A percentile compares a stretch with the other conserved stretches of the same genome.
These are phyloP conservation scores for Backusella tuberculispora DNA, from an alignment of 192 early-diverging fungal species.

Conservation along the genomic window DNA sequence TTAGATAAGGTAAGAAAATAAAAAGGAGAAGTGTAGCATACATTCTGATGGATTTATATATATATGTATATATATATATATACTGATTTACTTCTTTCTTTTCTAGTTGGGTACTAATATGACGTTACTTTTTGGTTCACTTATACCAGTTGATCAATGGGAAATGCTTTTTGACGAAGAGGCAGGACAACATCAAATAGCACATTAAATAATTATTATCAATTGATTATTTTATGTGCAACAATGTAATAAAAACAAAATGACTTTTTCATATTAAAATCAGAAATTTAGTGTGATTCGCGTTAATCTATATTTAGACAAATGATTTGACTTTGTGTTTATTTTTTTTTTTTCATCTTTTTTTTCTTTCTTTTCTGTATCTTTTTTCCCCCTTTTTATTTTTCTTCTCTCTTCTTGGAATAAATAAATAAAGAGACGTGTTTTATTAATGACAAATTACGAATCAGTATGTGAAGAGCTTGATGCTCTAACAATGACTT, in stretches of 20 bases:
- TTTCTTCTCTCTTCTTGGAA: not conserved
- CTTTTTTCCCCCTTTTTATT: not conserved
- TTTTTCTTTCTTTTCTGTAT: not conserved
- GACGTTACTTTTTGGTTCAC: slow-evolving; percentile 39
- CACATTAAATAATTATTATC: too few species aligned
- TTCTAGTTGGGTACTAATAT: slow-evolving; percentile 39
- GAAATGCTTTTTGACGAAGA: slow-evolving; percentile 35
- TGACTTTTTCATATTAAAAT: too few species aligned
- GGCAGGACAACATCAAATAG: not conserved
- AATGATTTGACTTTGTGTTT: not conserved
- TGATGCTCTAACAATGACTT: slow-evolving; percentile 26
- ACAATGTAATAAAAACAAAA: too few species aligned
- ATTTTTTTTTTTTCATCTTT: not conserved
- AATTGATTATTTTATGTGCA: too few species aligned
- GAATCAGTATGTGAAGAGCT: slow-evolving; percentile 28
- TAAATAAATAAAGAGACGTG: not conserved
- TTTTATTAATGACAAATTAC: not conserved
- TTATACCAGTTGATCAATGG: slow-evolving; percentile 42
- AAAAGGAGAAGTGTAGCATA: too few species aligned
- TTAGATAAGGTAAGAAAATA: slow-evolving; percentile 55
- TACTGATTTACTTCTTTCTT: not conserved
- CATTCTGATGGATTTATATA: too few species aligned
- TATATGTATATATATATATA: not conserved
- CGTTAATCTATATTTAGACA: too few species aligned
- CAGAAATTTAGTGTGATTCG: too few species aligned